Percentiles rank a stretch among this genome's conserved stretches.
Conservation (phyloP, 306 rosid genomes). For the Castanopsis chinensis region DNA sequence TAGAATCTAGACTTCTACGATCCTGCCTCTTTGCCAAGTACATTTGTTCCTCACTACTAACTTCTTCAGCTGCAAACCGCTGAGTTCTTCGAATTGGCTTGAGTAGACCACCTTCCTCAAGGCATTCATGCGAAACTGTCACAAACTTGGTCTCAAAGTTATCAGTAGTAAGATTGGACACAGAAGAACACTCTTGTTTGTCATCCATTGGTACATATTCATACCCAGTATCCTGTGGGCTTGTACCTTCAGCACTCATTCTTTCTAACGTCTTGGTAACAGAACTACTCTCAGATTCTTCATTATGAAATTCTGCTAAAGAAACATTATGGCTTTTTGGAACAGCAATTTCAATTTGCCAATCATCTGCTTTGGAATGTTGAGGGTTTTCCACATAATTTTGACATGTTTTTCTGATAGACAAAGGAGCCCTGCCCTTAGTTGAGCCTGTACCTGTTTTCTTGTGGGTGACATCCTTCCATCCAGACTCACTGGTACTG, state of each 20-base stretch:
- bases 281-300: constrained; percentile 79
- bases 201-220: constrained; percentile 76
- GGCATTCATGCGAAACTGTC: constrained; percentile 50
- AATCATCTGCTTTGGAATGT: constrained; percentile 57
- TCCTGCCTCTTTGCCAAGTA: constrained; percentile 43
- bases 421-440: constrained; percentile 51
- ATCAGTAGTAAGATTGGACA: constrained; percentile 49
- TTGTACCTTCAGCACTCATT: constrained; percentile 55
- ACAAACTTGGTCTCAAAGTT: constrained; percentile 49
- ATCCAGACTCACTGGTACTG: constrained; percentile 55
- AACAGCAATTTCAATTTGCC: constrained; percentile 73
- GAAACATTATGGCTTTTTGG: constrained; percentile 41
- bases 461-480: constrained; percentile 41
- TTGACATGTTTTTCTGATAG: constrained; percentile 48
- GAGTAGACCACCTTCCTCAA: constrained; percentile 28
- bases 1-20: constrained; percentile 65
- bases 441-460: constrained; percentile 38
- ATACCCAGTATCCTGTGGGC: constrained; percentile 53
- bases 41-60: constrained; percentile 38
- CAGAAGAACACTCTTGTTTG: constrained; percentile 77
- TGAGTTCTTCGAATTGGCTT: constrained; percentile 45
- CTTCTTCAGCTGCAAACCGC: constrained; percentile 39
- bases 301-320: constrained; percentile 45
- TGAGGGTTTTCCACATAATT: constrained; percentile 41
- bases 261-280: constrained; percentile 68